Conservation (phyloP, 768 basidiomycete genomes). For the Kwoniella bestiolae region DNA sequence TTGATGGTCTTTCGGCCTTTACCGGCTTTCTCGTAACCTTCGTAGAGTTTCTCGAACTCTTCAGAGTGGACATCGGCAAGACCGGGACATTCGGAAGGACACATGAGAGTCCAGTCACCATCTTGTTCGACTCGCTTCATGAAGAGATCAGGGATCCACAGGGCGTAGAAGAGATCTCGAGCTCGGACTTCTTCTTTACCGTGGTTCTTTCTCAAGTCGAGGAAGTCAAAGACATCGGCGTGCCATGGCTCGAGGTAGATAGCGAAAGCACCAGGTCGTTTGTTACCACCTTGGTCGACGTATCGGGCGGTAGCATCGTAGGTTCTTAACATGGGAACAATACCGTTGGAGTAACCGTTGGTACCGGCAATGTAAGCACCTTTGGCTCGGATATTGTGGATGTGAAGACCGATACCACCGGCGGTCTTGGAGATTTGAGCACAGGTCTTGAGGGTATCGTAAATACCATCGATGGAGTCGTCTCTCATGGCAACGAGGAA, state of each 20-base stretch:
- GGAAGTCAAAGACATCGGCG: constrained; percentile 93
- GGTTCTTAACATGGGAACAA: constrained; percentile 98
- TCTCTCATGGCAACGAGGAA: constrained; percentile 99
- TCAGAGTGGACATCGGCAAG: constrained; percentile 85
- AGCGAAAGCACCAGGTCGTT: constrained; percentile 96
- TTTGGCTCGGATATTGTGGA: constrained; percentile 92
- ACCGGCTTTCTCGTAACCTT: constrained; percentile 86
- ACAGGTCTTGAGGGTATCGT: constrained; percentile 96
- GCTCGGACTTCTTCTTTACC: constrained; percentile 98
- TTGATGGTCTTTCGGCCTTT: constrained; percentile 72
- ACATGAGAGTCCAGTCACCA: constrained; percentile 93
- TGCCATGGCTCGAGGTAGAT: constrained; percentile 99
- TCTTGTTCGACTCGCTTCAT: constrained; percentile 96
- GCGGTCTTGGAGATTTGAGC: constrained; percentile 99
- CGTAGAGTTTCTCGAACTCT: constrained; percentile 73
- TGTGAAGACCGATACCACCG: constrained; percentile 93
- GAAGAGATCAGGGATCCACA: constrained; percentile 98
- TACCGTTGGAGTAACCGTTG: constrained; percentile 98
- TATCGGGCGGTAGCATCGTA: constrained; percentile 98
- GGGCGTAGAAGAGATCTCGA: constrained; percentile 94
- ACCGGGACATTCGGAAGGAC: constrained; percentile 92
- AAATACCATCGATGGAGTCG: constrained; percentile 98
- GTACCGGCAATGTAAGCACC: constrained; percentile 98
- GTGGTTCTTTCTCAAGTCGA: constrained; percentile 97
- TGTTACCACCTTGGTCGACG: constrained; percentile 98